These are phyloP conservation scores for Alternaria ventricosa DNA, from an alignment of 2,329 filamentous ascomycete species.

Conservation along the genomic window DNA sequence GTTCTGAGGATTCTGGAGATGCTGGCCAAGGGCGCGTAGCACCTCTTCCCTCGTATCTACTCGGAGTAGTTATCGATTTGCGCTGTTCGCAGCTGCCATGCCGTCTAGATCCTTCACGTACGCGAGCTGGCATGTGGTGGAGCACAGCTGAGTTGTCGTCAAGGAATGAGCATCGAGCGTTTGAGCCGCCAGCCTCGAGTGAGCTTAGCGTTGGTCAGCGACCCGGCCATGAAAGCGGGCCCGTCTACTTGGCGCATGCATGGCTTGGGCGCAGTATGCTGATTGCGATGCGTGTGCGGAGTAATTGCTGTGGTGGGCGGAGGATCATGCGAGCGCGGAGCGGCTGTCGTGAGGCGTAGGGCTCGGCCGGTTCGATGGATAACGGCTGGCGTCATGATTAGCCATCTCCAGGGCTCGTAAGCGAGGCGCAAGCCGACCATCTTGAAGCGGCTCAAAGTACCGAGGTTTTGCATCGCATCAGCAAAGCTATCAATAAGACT, in stretches of 20 bases:
- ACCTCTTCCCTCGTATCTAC: not conserved
- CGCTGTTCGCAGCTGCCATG: not conserved
- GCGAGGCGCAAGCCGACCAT: not conserved
- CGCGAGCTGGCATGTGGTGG: constrained; percentile 2
- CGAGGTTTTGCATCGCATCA: not conserved
- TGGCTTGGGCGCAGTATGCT: constrained; percentile 3
- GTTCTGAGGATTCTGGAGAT: not conserved
- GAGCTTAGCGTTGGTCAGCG: not conserved
- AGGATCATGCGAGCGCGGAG: constrained; percentile 3
- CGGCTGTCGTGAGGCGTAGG: not conserved
- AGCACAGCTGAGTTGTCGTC: constrained; percentile 11
- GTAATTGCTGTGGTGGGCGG: not conserved
- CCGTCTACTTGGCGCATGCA: constrained; percentile 8
- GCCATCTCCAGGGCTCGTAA: not conserved
- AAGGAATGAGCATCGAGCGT: constrained; percentile 5
- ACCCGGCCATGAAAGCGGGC: not conserved
- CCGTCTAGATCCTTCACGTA: not conserved
- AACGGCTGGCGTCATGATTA: not conserved
- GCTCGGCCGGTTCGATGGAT: not conserved
- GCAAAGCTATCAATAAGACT: not conserved
- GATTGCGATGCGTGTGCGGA: constrained; percentile 2
- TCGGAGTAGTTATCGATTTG: not conserved
- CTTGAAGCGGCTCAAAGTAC: constrained; percentile 5
- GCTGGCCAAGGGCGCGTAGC: not conserved
- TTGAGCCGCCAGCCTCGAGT: constrained; percentile 1